A percentile compares a stretch with the other conserved stretches of the same genome.
Conservation (phyloP, 2,329 filamentous ascomycete genomes). For the Penicillium occitanis region DNA sequence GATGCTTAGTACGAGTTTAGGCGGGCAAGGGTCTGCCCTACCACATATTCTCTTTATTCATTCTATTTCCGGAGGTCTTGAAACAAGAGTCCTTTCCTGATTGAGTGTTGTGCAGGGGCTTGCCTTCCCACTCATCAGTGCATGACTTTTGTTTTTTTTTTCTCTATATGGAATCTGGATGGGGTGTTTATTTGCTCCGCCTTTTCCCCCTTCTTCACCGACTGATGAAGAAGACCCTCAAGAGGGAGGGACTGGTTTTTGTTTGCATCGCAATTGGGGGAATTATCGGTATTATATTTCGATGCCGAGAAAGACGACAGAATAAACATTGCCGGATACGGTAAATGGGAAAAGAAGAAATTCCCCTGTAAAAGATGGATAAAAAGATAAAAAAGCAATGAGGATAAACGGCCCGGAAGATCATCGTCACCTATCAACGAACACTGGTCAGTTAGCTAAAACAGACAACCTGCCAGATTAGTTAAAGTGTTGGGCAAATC, state of each 20-base stretch:
- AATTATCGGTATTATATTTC: neutral
- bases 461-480: neutral
- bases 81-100: constrained; percentile 8
- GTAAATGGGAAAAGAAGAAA: neutral
- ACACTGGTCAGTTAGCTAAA: neutral
- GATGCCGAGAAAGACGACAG: neutral
- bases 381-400: neutral
- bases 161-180: neutral
- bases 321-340: neutral
- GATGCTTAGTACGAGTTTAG: neutral
- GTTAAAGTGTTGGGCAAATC: neutral
- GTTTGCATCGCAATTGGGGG: neutral
- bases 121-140: neutral
- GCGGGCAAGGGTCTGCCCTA: neutral
- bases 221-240: neutral
- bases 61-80: constrained; percentile 4
- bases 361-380: neutral
- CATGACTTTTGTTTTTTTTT: constrained; percentile 9
- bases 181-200: neutral
- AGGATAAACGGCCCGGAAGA: constrained; percentile 18
- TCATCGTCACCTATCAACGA: neutral
- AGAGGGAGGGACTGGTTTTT: neutral
- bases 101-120: neutral
- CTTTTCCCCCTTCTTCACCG: neutral
- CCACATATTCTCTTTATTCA: constrained; percentile 8